Conservation (phyloP, 2,329 filamentous ascomycete genomes). For the Aspergillus versicolor region DNA sequence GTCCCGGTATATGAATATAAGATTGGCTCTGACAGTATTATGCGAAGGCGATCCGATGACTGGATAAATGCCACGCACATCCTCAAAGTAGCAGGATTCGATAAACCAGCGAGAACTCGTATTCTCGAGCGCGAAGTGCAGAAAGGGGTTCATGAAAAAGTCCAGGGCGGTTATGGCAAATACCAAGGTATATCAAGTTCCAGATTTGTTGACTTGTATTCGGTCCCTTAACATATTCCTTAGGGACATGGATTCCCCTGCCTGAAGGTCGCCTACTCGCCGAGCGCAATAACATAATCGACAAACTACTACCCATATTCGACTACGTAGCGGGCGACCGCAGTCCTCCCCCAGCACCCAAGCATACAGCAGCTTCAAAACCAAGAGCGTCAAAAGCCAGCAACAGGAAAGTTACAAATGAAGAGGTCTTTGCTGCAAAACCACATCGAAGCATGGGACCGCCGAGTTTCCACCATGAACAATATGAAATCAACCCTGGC, state of each 20-base stretch:
- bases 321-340: conserved; percentile 81
- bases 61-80: conserved; percentile 99
- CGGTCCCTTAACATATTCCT: neutral
- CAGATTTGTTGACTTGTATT: neutral
- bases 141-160: conserved; percentile 94
- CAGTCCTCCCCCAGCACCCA: conserved; percentile 89
- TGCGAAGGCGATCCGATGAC: conserved; percentile 88
- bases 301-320: conserved; percentile 83
- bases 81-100: conserved; percentile 92
- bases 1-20: conserved; percentile 95
- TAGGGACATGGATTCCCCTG: conserved; percentile 94
- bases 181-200: conserved; percentile 70
- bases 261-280: conserved; percentile 77
- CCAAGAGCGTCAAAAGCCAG: conserved; percentile 73
- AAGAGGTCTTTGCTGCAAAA: conserved; percentile 34
- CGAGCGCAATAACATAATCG: conserved; percentile 79
- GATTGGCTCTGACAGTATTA: conserved; percentile 86
- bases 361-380: conserved; percentile 76
- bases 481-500: conserved; percentile 63
- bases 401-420: conserved; percentile 53
- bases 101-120: conserved; percentile 91
- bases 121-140: conserved; percentile 97
- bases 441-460: conserved; percentile 35
- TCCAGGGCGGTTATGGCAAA: conserved; percentile 97
- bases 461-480: conserved; percentile 54